phyloP scores from a whole-genome alignment of 2,329 filamentous ascomycete genomes.

The Fusarium siculi region DNA sequence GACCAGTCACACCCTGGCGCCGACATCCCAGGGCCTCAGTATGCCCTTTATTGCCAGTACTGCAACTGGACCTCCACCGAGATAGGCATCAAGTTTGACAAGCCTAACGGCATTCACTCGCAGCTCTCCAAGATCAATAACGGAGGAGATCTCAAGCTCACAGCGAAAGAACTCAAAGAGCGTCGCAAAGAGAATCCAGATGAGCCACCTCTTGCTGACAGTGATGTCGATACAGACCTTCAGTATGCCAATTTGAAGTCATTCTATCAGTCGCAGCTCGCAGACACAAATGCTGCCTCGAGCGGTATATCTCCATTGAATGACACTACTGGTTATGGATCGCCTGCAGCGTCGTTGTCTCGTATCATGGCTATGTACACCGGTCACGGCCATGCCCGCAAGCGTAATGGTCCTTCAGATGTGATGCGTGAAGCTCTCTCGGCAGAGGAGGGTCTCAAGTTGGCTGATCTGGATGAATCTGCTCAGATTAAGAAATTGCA shows the following conservation, averaged over 20 bases:
- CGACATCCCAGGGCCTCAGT: conserved; percentile 56
- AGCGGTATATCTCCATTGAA: conserved; percentile 55
- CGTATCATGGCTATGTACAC: conserved; percentile 95
- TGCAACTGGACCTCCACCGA: conserved; percentile 94
- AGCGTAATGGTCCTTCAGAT: conserved; percentile 72
- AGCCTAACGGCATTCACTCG: conserved; percentile 83
- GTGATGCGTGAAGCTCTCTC: conserved; percentile 84
- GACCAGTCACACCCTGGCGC: conserved; percentile 54
- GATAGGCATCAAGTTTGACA: conserved; percentile 89
- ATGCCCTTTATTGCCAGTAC: conserved; percentile 85
- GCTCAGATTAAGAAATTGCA: conserved; percentile 69
- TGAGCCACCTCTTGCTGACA: conserved; percentile 52
- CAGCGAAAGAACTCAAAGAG: conserved; percentile 62
- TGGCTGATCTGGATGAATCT: conserved; percentile 71
- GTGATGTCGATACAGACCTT: conserved; percentile 70
- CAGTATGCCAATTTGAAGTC: conserved; percentile 78
- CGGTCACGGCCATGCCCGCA: conserved; percentile 69
- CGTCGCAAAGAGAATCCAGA: conserved; percentile 59
- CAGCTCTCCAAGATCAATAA: conserved; percentile 80
- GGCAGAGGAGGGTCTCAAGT: conserved; percentile 75
- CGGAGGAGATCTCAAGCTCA: conserved; percentile 63
- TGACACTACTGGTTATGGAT: conserved; percentile 67
- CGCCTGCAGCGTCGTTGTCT: conserved; percentile 81
- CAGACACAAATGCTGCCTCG: conserved; percentile 66
- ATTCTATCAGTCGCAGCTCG: conserved; percentile 85